These are phyloP conservation scores for Cryphonectria naterciae DNA, from an alignment of 2,329 filamentous ascomycete species.

Conservation along the genomic window DNA sequence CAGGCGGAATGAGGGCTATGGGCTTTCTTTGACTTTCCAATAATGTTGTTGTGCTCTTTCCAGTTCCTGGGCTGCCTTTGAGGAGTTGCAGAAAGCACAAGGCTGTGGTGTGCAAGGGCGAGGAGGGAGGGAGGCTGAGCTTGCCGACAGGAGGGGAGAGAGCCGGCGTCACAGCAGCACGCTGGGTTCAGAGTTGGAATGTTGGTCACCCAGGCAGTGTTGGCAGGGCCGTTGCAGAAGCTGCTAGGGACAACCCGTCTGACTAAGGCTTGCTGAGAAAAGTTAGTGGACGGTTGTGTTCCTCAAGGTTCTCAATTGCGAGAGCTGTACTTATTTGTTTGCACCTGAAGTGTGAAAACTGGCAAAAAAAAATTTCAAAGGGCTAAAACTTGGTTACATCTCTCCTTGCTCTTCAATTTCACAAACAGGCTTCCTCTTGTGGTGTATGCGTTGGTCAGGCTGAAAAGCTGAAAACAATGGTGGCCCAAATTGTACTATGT, in stretches of 20 bases:
- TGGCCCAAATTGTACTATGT: background rate
- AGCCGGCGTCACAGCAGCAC: slow-evolving; percentile 17
- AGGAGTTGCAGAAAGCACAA: slow-evolving; percentile 15
- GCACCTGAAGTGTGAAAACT: background rate
- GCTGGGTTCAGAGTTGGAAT: background rate
- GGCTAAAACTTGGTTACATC: background rate
- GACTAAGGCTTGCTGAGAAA: background rate
- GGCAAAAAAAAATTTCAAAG: too few species aligned
- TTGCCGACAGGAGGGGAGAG: slow-evolving; percentile 16
- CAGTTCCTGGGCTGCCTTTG: slow-evolving; percentile 13
- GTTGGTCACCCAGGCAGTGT: background rate
- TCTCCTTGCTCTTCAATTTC: background rate
- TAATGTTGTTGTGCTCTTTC: slow-evolving; percentile 9
- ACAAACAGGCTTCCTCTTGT: background rate
- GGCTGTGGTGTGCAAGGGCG: slow-evolving; percentile 13
- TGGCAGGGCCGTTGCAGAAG: background rate
- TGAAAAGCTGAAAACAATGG: background rate
- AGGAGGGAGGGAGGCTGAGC: slow-evolving; percentile 23
- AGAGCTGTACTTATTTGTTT: background rate
- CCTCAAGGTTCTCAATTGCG: background rate
- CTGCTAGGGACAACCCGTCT: slow-evolving; percentile 1
- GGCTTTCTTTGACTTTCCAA: background rate
- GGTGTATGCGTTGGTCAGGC: background rate
- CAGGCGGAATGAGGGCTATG: background rate
- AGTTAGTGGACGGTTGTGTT: background rate